Conservation (phyloP, 305 asterid genomes). For the Ilex paraguariensis region DNA sequence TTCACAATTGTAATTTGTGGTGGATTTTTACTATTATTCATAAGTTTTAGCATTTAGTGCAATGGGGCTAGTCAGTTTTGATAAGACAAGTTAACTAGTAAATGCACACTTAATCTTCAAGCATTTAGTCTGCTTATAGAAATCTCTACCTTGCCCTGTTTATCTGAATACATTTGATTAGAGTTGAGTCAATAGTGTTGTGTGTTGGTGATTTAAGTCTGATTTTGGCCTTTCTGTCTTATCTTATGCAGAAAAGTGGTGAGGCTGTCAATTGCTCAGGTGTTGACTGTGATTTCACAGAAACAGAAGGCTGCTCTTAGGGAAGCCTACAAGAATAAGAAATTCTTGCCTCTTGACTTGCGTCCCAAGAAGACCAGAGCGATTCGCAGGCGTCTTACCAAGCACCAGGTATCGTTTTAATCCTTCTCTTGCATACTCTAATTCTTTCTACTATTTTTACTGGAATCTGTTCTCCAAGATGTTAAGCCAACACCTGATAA, state of each 20-base stretch:
- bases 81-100: no score
- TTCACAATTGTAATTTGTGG: no score
- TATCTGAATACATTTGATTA: no score
- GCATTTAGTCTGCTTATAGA: no score
- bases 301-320: constrained; percentile 25
- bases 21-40: no score
- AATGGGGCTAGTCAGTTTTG: no score
- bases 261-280: constrained; percentile 28
- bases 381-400: constrained; percentile 24
- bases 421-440: background rate
- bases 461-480: no score
- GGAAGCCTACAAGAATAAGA: constrained; percentile 27
- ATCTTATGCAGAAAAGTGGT: constrained; percentile 24
- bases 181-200: no score
- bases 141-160: no score
- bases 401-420: constrained; percentile 23
- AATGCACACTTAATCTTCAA: no score
- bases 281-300: constrained; percentile 26
- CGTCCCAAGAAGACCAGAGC: constrained; percentile 30
- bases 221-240: background rate
- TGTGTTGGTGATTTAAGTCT: background rate
- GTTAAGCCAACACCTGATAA: no score
- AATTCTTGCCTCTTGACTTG: constrained; percentile 26
- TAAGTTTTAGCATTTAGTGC: no score
- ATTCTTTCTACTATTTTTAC: background rate